phyloP scores from a whole-genome alignment of 352 stramenopile genomes.

The Globisporangium uncinulatum region DNA sequence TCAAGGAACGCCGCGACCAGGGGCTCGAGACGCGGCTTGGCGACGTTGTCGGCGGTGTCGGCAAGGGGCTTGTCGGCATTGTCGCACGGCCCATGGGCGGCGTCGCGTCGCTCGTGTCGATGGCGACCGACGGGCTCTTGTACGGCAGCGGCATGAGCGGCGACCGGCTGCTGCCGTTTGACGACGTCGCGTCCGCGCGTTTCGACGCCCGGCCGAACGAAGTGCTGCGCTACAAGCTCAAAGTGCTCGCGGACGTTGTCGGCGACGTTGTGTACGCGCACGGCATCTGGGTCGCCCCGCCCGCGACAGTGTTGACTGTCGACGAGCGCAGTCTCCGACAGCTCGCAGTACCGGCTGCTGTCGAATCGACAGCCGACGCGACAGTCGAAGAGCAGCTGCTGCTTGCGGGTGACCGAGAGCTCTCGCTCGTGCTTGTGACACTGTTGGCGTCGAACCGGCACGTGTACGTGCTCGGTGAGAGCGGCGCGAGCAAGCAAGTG shows the following conservation, averaged over 20 bases:
- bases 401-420: constrained; percentile 19
- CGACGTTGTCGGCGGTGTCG: constrained; percentile 64
- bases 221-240: constrained; percentile 71
- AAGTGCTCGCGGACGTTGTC: constrained; percentile 50
- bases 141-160: constrained; percentile 49
- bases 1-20: constrained; percentile 59
- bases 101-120: constrained; percentile 68
- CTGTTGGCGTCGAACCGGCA: constrained; percentile 40
- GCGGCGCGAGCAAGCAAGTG: constrained; percentile 26
- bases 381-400: constrained; percentile 24
- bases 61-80: constrained; percentile 76
- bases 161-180: constrained; percentile 23
- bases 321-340: constrained; percentile 20
- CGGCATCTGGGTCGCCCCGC: constrained; percentile 49
- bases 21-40: constrained; percentile 52
- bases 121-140: constrained; percentile 70
- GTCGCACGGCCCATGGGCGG: constrained; percentile 73
- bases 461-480: constrained; percentile 55
- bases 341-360: constrained; percentile 3
- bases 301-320: constrained; percentile 15
- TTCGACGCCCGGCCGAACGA: constrained; percentile 64
- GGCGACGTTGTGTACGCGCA: constrained; percentile 57
- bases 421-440: constrained; percentile 30
- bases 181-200: constrained; percentile 15
- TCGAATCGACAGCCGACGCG: constrained; percentile 11